phyloP scores from a whole-genome alignment of 805 yeast genomes.

The Debaryomyces castellii region DNA sequence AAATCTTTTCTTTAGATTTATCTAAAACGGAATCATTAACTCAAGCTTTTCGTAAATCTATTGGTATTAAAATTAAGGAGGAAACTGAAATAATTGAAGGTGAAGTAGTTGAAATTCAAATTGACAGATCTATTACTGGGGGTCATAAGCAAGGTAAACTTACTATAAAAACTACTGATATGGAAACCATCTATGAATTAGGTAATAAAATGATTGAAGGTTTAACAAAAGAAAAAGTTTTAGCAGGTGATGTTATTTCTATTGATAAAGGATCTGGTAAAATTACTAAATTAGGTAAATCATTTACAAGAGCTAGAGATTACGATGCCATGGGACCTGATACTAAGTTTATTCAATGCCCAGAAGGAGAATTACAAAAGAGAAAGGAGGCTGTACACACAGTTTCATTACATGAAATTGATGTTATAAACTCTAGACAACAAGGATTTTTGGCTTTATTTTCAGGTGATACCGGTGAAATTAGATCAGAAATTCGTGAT shows the following conservation, averaged over 20 bases:
- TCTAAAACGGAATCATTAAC: slow-evolving; percentile 95
- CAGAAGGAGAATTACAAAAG: slow-evolving; percentile 97
- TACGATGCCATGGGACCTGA: slow-evolving; percentile 99
- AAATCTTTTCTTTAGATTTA: slow-evolving; percentile 86
- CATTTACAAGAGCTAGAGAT: slow-evolving; percentile 94
- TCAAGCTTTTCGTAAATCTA: slow-evolving; percentile 93
- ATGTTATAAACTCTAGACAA: slow-evolving; percentile 94
- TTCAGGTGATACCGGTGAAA: slow-evolving; percentile 97
- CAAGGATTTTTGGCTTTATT: slow-evolving; percentile 96
- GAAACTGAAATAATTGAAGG: slow-evolving; percentile 98
- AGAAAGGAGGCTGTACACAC: slow-evolving; percentile 96
- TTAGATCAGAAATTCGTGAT: slow-evolving; percentile 90
- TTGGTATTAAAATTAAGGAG: slow-evolving; percentile 93
- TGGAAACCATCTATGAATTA: slow-evolving; percentile 96
- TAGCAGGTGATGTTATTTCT: slow-evolving; percentile 95
- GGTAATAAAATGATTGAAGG: slow-evolving; percentile 95
- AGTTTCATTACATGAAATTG: slow-evolving; percentile 96
- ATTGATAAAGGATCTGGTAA: slow-evolving; percentile 96
- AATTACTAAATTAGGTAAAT: slow-evolving; percentile 90
- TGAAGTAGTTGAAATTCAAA: slow-evolving; percentile 96
- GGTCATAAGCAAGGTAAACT: slow-evolving; percentile 98
- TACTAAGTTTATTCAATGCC: slow-evolving; percentile 95
- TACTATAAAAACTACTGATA: slow-evolving; percentile 95
- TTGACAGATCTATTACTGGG: slow-evolving; percentile 90
- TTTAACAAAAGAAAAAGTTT: slow-evolving; percentile 87